Percentiles rank a stretch among this genome's conserved stretches.
Evolutionary conservation across 768 basidiomycete species (phyloP).

Genomic region (Megacollybia marginata): DNA sequence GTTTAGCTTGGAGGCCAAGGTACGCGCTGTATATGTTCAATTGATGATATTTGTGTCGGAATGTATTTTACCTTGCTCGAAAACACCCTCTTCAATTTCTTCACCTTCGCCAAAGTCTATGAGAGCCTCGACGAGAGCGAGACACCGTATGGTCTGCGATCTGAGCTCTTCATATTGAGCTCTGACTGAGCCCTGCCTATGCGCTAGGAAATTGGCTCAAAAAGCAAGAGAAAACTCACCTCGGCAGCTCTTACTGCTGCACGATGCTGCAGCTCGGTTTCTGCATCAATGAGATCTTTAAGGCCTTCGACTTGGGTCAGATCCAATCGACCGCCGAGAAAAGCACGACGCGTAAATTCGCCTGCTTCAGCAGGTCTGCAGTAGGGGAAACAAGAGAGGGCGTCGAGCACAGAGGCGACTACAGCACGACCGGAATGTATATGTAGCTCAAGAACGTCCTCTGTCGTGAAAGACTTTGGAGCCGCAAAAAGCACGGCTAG

Average conservation of each 20-base stretch:
- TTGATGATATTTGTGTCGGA: background rate
- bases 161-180: conserved; percentile 59
- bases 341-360: conserved; percentile 84
- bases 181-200: conserved; percentile 53
- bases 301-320: conserved; percentile 87
- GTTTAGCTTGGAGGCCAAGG: conserved; percentile 41
- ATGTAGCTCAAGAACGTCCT: conserved; percentile 79
- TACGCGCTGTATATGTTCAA: conserved; percentile 35
- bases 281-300: conserved; percentile 81
- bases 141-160: conserved; percentile 57
- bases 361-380: conserved; percentile 79
- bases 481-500: conserved; percentile 78
- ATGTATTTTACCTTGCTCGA: conserved; percentile 48
- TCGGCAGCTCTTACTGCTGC: conserved; percentile 62
- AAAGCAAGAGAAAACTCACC: conserved; percentile 28
- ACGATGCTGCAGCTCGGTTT: conserved; percentile 76
- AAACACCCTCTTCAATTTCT: conserved; percentile 78
- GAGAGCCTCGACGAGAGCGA: conserved; percentile 78
- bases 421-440: conserved; percentile 83
- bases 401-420: conserved; percentile 58
- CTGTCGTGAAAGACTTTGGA: conserved; percentile 76
- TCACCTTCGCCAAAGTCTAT: conserved; percentile 95
- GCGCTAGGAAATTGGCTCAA: conserved; percentile 3
- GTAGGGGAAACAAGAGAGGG: conserved; percentile 52
- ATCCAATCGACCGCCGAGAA: conserved; percentile 74